These are phyloP conservation scores for Rubroboletus satanas DNA, from an alignment of 768 basidiomycete species.

Conservation along the genomic window DNA sequence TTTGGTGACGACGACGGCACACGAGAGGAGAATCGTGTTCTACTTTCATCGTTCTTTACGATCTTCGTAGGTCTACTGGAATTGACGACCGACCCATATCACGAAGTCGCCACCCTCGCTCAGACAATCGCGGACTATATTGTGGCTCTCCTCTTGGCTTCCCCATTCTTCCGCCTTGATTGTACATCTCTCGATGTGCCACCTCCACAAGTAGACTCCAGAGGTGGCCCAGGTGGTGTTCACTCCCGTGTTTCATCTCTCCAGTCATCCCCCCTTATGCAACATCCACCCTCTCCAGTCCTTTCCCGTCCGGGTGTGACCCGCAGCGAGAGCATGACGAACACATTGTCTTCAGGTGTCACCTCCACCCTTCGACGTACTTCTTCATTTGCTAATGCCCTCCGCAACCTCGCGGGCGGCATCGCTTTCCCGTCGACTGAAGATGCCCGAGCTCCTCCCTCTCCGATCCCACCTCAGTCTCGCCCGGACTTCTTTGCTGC, in stretches of 20 bases:
- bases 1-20: conserved; percentile 62
- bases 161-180: conserved; percentile 76
- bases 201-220: conserved; percentile 39
- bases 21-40: conserved; percentile 74
- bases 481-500: conserved; percentile 33
- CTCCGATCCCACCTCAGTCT: conserved; percentile 24
- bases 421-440: conserved; percentile 68
- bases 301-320: conserved; percentile 45
- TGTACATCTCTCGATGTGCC: conserved; percentile 58
- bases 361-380: conserved; percentile 71
- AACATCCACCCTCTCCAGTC: conserved; percentile 45
- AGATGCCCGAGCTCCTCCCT: conserved; percentile 43
- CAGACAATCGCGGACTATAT: conserved; percentile 91
- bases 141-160: conserved; percentile 84
- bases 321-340: conserved; percentile 61
- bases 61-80: conserved; percentile 87
- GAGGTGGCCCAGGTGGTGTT: conserved; percentile 26
- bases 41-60: conserved; percentile 91
- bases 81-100: conserved; percentile 88
- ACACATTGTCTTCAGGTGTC: conserved; percentile 57
- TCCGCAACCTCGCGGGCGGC: conserved; percentile 65
- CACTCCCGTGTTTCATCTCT: conserved; percentile 47
- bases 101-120: conserved; percentile 87
- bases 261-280: conserved; percentile 45
- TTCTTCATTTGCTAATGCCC: conserved; percentile 74